Conservation (phyloP, 192 early-diverging fungal genomes). For the Phlyctochytrium bullatum region DNA sequence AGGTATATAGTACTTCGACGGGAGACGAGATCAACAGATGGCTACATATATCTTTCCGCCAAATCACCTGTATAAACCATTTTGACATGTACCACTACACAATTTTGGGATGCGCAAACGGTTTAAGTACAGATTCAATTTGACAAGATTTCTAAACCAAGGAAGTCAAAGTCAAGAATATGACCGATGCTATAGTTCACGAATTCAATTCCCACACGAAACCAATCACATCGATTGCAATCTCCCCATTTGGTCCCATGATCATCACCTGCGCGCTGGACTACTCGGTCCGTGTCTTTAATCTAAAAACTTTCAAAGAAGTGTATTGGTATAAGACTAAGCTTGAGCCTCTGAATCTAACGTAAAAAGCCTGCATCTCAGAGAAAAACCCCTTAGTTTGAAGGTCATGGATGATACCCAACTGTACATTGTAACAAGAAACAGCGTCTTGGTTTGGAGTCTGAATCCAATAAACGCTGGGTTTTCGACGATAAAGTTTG, state of each 20-base stretch:
- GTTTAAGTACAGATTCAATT: slow-evolving; percentile 43
- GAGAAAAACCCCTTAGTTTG: slow-evolving; percentile 40
- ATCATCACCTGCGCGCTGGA: slow-evolving; percentile 43
- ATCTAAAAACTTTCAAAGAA: slow-evolving; percentile 46
- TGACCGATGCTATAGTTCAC: slow-evolving; percentile 41
- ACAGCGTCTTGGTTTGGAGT: slow-evolving; percentile 41
- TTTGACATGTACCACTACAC: slow-evolving; percentile 47
- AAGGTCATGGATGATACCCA: slow-evolving; percentile 39
- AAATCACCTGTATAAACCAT: slow-evolving; percentile 33
- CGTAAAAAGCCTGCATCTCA: slow-evolving; percentile 35
- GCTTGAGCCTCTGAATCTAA: slow-evolving; percentile 7
- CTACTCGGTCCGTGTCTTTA: slow-evolving; percentile 45
- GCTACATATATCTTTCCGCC: slow-evolving; percentile 31
- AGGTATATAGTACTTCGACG: slow-evolving; percentile 22
- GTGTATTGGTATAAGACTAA: slow-evolving; percentile 39
- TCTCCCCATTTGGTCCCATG: slow-evolving; percentile 39
- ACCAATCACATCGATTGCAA: slow-evolving; percentile 36
- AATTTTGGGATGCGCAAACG: slow-evolving; percentile 46
- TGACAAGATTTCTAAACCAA: slow-evolving; percentile 12
- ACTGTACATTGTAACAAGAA: slow-evolving; percentile 34
- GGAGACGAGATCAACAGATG: slow-evolving; percentile 28
- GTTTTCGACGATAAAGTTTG: slow-evolving; percentile 46
- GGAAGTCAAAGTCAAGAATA: slow-evolving; percentile 41
- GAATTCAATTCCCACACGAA: slow-evolving; percentile 47
- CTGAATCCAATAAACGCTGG: slow-evolving; percentile 48